Conservation (phyloP, 2,329 filamentous ascomycete genomes). For the Cordyceps javanica region DNA sequence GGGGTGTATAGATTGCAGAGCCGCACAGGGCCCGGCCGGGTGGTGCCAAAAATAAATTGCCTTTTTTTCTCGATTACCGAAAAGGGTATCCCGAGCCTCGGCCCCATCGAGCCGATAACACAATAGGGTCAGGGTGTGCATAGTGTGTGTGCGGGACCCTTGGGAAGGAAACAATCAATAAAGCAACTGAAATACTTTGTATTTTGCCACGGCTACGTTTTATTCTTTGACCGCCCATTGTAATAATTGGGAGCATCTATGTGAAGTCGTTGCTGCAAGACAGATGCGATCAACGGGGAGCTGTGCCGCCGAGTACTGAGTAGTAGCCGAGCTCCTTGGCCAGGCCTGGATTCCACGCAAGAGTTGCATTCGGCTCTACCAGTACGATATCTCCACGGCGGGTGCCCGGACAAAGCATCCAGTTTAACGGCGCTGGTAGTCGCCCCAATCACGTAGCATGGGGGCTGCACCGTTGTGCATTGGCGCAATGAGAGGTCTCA, state of each 20-base stretch:
- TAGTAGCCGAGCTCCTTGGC: too few relatives aligned
- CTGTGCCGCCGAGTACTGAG: too few relatives aligned
- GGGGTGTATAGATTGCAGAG: not conserved
- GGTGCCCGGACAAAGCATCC: not conserved
- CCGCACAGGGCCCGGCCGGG: not conserved
- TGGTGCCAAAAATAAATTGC: constrained; percentile 2
- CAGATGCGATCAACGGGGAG: not conserved
- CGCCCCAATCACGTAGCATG: not conserved
- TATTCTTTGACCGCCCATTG: too few relatives aligned
- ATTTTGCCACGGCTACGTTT: too few relatives aligned
- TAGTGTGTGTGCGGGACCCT: not conserved
- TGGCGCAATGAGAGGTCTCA: too few relatives aligned
- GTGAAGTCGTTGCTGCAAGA: not conserved
- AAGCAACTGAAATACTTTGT: too few relatives aligned
- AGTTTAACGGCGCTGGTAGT: not conserved
- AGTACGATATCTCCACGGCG: not conserved
- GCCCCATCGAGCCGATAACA: constrained; percentile 1
- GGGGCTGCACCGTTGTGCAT: not conserved
- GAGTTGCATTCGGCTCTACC: not conserved
- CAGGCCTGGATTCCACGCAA: too few relatives aligned
- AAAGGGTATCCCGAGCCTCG: not conserved
- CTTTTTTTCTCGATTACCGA: not conserved
- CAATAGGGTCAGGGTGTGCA: not conserved
- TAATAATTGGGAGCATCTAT: too few relatives aligned
- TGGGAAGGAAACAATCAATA: too few relatives aligned